These are phyloP conservation scores for Emericellopsis cladophorae DNA, from an alignment of 2,329 filamentous ascomycete species.

Conservation along the genomic window DNA sequence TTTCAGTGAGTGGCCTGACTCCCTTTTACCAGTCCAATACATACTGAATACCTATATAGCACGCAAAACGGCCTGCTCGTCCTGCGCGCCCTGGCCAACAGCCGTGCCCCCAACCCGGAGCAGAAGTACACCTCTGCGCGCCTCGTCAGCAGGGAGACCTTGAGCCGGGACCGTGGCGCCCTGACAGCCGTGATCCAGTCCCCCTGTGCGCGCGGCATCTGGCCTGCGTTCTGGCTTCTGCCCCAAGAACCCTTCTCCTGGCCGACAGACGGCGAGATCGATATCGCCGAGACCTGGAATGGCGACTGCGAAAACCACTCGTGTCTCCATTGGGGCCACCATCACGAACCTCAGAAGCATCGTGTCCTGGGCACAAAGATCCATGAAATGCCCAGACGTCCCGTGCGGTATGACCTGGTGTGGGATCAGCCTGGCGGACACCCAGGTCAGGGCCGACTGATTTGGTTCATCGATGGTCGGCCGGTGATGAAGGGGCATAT, in stretches of 20 bases:
- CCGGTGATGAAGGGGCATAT: slow-evolving; percentile 44
- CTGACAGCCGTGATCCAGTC: slow-evolving; percentile 36
- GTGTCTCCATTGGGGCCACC: slow-evolving; percentile 47
- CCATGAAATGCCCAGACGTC: slow-evolving; percentile 29
- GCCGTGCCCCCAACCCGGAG: slow-evolving; percentile 16
- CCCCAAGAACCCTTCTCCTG: slow-evolving; percentile 44
- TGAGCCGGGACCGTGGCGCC: slow-evolving; percentile 36
- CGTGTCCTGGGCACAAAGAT: slow-evolving; percentile 38
- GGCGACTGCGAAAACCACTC: slow-evolving; percentile 39
- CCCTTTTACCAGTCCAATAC: neutral
- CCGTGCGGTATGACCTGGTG: slow-evolving; percentile 40
- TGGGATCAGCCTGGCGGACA: slow-evolving; percentile 36
- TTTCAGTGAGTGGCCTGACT: slow-evolving; percentile 28
- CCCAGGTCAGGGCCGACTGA: slow-evolving; percentile 29
- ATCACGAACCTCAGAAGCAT: slow-evolving; percentile 43
- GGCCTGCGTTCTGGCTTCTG: slow-evolving; percentile 51
- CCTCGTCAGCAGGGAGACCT: slow-evolving; percentile 37
- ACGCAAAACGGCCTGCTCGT: slow-evolving; percentile 37
- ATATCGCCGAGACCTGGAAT: slow-evolving; percentile 51
- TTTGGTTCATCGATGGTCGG: slow-evolving; percentile 47
- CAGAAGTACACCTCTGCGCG: slow-evolving; percentile 41
- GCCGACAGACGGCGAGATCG: slow-evolving; percentile 47
- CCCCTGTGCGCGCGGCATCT: slow-evolving; percentile 42
- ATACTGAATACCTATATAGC: slow-evolving; percentile 7
- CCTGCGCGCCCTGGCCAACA: slow-evolving; percentile 33